Evolutionary conservation across 345 rosid genomes (phyloP).

Genomic region (Arabidopsis thaliana): DNA sequence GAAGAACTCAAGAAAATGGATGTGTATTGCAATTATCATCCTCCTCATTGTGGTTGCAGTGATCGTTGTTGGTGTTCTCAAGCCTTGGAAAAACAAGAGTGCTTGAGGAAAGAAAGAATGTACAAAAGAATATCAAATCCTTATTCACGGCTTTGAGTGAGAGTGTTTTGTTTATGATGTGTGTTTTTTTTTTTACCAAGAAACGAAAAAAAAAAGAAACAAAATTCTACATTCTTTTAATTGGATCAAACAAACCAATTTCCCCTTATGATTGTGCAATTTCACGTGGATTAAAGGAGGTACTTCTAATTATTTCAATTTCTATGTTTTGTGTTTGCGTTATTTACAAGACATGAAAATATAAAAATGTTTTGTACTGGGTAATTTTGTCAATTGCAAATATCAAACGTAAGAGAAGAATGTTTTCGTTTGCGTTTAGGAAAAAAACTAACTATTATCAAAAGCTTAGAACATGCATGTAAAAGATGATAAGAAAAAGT

Average conservation of each 20-base stretch:
- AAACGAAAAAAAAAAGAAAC: neutral
- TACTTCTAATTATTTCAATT: neutral
- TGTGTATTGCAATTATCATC: conserved; percentile 85
- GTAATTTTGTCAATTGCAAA: too few species aligned
- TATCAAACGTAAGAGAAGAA: too few species aligned
- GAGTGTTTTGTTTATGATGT: conserved; percentile 32
- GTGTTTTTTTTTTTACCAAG: conserved; percentile 24
- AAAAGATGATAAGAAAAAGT: too few species aligned
- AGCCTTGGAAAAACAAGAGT: conserved; percentile 81
- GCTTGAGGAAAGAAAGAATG: conserved; percentile 45
- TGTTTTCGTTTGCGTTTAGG: too few species aligned
- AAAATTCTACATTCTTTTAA: conserved; percentile 32
- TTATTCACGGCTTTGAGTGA: conserved; percentile 27
- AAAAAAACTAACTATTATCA: too few species aligned
- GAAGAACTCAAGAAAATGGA: conserved; percentile 89
- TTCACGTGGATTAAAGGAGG: neutral
- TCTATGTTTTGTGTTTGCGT: neutral
- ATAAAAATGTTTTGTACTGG: too few species aligned
- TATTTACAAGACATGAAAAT: neutral
- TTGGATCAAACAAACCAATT: conserved; percentile 36
- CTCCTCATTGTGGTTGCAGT: conserved; percentile 78
- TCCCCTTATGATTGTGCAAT: conserved; percentile 1
- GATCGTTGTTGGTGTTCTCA: conserved; percentile 71
- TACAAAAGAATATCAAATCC: conserved; percentile 11
- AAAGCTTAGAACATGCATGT: too few species aligned